Evolutionary conservation across 2,329 filamentous ascomycete genomes (phyloP), one percentile per base, ranked within the genome.

Genomic region (Chrysosporium keratinophilum): DNA sequence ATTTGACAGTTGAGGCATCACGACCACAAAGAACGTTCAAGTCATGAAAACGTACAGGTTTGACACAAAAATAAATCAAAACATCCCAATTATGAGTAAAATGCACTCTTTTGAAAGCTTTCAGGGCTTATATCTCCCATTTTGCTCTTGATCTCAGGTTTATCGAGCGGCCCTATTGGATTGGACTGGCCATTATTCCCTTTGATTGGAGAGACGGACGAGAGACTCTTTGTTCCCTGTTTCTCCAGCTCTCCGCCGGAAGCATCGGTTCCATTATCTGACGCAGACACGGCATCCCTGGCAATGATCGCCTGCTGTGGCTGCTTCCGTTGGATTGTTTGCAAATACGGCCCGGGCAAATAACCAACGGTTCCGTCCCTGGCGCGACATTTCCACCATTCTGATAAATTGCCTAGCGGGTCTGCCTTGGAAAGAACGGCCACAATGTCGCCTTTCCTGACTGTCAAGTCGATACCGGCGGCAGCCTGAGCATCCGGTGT

Each of bases 301-400:
- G 67, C 62, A 1, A 71, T 73, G 57, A 75, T 71, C 19, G 71
- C 69, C 45, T 74, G 72, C 55, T 74, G 58, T 5, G 63, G 62
- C 10, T 69, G 69, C 56, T 74, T 73, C 51, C 81, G 72, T 64
- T 84, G 78, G 47, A 93, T 83, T 0, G 77, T 79, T 70, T 95
- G 88, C 28, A 98, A 78, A 65, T 96, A 98, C 1, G 89, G 90
- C 1, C 85, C 83, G 1, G 94, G 93, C 5, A 98, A 78, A 66
- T 97, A 98, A 6, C 93, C 93, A 63, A 95, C 84, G 23, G 88
- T 80, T 44, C 89, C 90, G 66, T 97, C 89, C 57, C 93, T 80
- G 12, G 91, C 86, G 53, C 93, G 81, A 71, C 94, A 98, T 60
- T 85, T 83, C 93, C 93, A 98, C 93, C 93, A 98, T 66, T 98